Conservation (phyloP, 345 rosid genomes). For the Boechera retrofracta region DNA sequence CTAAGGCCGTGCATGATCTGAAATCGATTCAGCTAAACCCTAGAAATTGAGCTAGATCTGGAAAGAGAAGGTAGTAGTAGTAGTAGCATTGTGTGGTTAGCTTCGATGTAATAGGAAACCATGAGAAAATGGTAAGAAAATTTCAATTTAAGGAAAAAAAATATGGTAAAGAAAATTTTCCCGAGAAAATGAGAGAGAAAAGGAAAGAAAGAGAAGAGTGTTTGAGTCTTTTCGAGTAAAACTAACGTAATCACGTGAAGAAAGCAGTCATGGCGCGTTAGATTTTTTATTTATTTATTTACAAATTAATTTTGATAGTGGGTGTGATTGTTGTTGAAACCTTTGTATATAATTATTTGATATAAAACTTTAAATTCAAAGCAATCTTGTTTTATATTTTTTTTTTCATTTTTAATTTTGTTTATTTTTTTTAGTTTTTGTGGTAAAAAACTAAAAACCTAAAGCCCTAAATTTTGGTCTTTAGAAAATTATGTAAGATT, state of each 20-base stretch:
- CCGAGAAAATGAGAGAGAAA: background rate
- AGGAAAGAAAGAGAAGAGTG: background rate
- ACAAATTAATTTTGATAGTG: background rate
- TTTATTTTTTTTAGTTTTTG: too few species aligned
- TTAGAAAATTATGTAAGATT: too few species aligned
- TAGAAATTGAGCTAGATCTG: conserved; percentile 32
- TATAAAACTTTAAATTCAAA: too few species aligned
- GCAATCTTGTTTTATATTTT: too few species aligned
- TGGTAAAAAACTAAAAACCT: too few species aligned
- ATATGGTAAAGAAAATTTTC: background rate
- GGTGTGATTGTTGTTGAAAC: too few species aligned
- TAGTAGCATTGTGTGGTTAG: conserved; percentile 16
- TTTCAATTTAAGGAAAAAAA: background rate
- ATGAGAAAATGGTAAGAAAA: background rate
- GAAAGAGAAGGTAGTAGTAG: background rate
- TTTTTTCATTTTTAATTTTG: too few species aligned
- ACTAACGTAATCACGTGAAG: conserved; percentile 28
- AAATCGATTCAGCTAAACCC: conserved; percentile 24
- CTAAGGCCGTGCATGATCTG: conserved; percentile 74
- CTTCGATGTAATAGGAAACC: background rate
- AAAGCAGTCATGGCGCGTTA: conserved; percentile 18
- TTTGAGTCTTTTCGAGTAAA: background rate
- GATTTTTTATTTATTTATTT: background rate
- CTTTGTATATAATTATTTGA: too few species aligned
- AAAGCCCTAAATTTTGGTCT: too few species aligned